phyloP scores from a whole-genome alignment of 192 early-diverging fungal species.

The Glomus cerebriforme region DNA sequence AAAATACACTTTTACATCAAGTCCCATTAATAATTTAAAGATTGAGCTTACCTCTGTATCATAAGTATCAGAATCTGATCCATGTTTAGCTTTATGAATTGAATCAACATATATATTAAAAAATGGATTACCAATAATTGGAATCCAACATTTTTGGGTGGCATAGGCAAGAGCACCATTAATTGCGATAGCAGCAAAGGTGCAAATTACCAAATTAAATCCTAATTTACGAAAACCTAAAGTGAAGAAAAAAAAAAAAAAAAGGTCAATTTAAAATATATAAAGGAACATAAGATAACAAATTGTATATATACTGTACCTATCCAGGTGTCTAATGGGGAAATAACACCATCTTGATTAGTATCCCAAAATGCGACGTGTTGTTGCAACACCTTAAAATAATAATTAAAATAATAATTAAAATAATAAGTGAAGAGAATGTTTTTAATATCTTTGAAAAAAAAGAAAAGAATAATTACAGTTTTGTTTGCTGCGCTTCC shows the following conservation, averaged over 20 bases:
- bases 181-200: constrained; percentile 43
- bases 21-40: not conserved
- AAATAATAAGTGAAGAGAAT: not conserved
- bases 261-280: not conserved
- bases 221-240: constrained; percentile 47
- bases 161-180: constrained; percentile 44
- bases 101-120: constrained; percentile 49
- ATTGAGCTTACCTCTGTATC: constrained; percentile 37
- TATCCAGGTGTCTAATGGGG: constrained; percentile 38
- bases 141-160: constrained; percentile 45
- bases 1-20: not conserved
- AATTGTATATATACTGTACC: not conserved
- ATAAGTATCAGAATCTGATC: constrained; percentile 50
- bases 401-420: too few species aligned
- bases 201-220: constrained; percentile 46
- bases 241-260: not conserved
- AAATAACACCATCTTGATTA: constrained; percentile 47
- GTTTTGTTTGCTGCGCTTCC: not conserved
- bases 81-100: constrained; percentile 57
- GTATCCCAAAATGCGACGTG: constrained; percentile 56
- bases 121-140: constrained; percentile 40
- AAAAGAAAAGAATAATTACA: too few species aligned
- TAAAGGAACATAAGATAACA: not conserved
- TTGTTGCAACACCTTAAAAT: constrained; percentile 48
- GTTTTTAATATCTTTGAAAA: not conserved